Base-by-base conservation (phyloP, 352 stramenopile species). In the Peronospora destructor region DNA sequence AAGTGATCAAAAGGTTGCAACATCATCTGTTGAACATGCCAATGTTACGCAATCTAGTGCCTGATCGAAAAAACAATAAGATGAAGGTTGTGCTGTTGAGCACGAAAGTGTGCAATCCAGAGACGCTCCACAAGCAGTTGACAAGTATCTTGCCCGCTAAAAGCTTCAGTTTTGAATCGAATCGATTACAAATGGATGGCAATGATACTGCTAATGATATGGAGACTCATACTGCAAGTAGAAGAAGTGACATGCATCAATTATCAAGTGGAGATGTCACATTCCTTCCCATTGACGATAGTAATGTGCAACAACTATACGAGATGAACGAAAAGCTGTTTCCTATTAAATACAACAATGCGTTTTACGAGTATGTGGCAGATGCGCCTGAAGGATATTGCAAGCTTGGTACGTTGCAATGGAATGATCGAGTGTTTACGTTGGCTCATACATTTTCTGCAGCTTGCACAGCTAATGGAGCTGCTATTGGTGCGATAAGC, bases 361-460 rank as follows among this genome's bases (percentile, higher is more conserved):
- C 59, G 5, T 98, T 97, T 64, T 98, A 98, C 68, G 62, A 68
- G 30, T 88, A 97, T 47, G 76, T 97, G 23, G 23, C 4, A 26
- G 23, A 26, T 26, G 23, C 23, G 33, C 68, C 72, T 0, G 58
- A 66, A 3, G 76, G 84, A 2, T 79, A 83, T 45, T 67, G 65
- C 36, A 84, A 73, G 33, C 61, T 81, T 8, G 72, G 75, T 86
- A 62, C 36, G 68, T 47, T 21, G 19, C 12, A 21, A 23, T 21
- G 4, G 6, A 29, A 12, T 47, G 8, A 39, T 2, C 5, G 6
- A 11, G 10, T 11, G 7, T 33, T 33, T 10, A 33, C 8, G 2
- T 26, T 44, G 6, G 13, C 25, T 50, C 11, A 26, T 38, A 1
- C 25, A 0, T 38, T 42, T 37, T 16, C 16, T 29, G 9, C 11